Evolutionary conservation across 2,329 filamentous ascomycete genomes (phyloP).

Genomic region (Calonectria pseudoreteaudii): DNA sequence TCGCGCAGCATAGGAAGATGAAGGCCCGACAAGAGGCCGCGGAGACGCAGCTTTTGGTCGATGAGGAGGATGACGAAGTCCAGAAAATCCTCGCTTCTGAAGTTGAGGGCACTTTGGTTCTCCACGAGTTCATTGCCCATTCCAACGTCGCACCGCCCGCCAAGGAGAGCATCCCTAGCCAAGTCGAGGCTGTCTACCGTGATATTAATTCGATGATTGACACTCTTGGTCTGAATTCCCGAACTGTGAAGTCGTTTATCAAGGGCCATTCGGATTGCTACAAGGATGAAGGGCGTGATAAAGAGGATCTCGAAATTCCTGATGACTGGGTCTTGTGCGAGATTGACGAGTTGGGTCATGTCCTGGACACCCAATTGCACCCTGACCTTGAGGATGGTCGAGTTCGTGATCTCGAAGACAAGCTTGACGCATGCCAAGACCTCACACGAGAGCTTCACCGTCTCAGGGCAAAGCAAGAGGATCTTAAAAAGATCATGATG

Average conservation of each 20-base stretch:
- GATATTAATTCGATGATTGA: conserved; percentile 96
- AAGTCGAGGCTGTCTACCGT: conserved; percentile 77
- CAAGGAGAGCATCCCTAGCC: conserved; percentile 69
- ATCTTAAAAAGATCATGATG: conserved; percentile 81
- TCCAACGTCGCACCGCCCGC: conserved; percentile 65
- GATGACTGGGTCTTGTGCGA: conserved; percentile 83
- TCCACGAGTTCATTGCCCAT: conserved; percentile 77
- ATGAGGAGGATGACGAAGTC: conserved; percentile 78
- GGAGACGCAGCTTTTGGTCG: conserved; percentile 67
- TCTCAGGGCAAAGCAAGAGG: conserved; percentile 80
- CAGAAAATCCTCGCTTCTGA: conserved; percentile 72
- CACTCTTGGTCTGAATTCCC: conserved; percentile 85
- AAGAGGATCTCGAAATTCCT: conserved; percentile 75
- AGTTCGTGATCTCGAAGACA: conserved; percentile 75
- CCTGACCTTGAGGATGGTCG: conserved; percentile 74
- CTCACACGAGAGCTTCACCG: conserved; percentile 77
- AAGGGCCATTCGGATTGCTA: conserved; percentile 72
- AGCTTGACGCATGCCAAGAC: conserved; percentile 75
- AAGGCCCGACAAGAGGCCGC: conserved; percentile 68
- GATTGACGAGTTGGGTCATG: conserved; percentile 73
- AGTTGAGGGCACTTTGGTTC: conserved; percentile 68
- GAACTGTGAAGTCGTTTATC: conserved; percentile 74
- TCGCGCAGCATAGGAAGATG: conserved; percentile 63
- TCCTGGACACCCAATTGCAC: conserved; percentile 75
- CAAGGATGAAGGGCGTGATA: conserved; percentile 66